Base-by-base conservation (phyloP, 148 eudicot species). In the Amaranthus hypochondriacus region DNA sequence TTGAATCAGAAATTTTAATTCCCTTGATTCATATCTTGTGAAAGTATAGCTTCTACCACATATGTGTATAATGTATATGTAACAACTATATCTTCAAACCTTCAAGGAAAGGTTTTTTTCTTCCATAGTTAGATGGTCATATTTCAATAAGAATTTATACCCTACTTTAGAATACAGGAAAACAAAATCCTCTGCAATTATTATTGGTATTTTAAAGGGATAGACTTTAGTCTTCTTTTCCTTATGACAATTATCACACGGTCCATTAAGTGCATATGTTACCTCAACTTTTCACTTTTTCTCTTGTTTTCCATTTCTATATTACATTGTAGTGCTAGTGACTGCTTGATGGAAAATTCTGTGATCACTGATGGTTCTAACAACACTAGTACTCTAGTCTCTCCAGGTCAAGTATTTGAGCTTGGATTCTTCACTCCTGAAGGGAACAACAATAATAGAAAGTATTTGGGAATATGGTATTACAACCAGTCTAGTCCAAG, bases 381-480 rank as follows among this genome's bases (percentile, higher is more conserved):
- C 48, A 44, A 39, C 71, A 56, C 39, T 28, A 28, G 46, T 7
- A 76, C 64, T 42, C 47, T 82, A 1, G 53, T 68, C 6, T 81
- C 85, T 44, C 79, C 83, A 0, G 75, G 77, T 18, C n/a, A 55
- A 7, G 72, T 0, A 43, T 84, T 84, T 68, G 73, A 58, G 72
- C 75, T 84, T 48, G 87, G 83, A 13, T 81, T 82, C 71, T 81
- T 81, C 39, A 67, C 66, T 9, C 72, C 65, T 69, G 42, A 46
- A 8, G 70, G 61, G n/a, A 51, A 58, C 69, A 3, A 42, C 9
- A 13, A 10, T 71, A n/a, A 70, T 13, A 21, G 53, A 21, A 77
- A 51, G 72, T 82, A 77, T 64, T 21, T 85, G 13, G 83, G 87
- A 3, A 74, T 85, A 71, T 82, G 87, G 87, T 82, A 82, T 62